Base-by-base conservation (phyloP, 1,139 yeast species). In the Hyphopichia wangnamkhiaoensis region DNA sequence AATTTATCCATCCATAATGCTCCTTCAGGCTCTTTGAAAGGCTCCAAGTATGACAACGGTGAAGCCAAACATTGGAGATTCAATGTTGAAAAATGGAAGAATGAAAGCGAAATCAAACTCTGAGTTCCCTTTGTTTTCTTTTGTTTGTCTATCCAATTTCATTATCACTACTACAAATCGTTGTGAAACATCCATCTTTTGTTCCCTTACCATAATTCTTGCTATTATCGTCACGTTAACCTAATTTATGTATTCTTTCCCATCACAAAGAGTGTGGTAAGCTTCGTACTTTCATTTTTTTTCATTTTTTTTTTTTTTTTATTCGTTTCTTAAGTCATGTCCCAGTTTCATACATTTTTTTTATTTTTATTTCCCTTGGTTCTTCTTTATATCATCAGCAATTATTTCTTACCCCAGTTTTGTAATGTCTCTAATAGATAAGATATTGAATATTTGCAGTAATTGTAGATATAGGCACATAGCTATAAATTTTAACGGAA, bases 31-130 rank as follows among this genome's bases (percentile, higher is more conserved):
- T 69, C 84, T 4, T 46, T 66, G 28, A 69, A 64, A 45, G 74
- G 72, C 38, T 77, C 79, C 8, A 81, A 79, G 56, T 73, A 71
- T 46, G 74, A 80, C 33, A 63, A 57, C 23, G 74, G 76, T 5
- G 61, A 71, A 23, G 66, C 77, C 24, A 60, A 69, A 36, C 94
- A 85, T 59, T 85, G 94, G 94, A 79, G 91, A 68, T 74, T 82
- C 47, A 65, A 66, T 43, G 65, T 74, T 41, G 63, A 67, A 31
- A 71, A 71, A 46, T 81, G 85, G 79, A 71, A 73, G 40, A 60
- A 63, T n/a, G 91, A 84, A 55, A 59, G 63, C 36, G 91, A 84
- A 49, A 73, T 84, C 35, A 67, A 13, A 16, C 7, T 26, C 12
- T 7, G n/a, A n/a, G n/a, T n/a, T 26, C 29, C 26, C 10, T 12